Conservation (phyloP, 768 basidiomycete genomes). For the Rhodosporidiobolus sp. region DNA sequence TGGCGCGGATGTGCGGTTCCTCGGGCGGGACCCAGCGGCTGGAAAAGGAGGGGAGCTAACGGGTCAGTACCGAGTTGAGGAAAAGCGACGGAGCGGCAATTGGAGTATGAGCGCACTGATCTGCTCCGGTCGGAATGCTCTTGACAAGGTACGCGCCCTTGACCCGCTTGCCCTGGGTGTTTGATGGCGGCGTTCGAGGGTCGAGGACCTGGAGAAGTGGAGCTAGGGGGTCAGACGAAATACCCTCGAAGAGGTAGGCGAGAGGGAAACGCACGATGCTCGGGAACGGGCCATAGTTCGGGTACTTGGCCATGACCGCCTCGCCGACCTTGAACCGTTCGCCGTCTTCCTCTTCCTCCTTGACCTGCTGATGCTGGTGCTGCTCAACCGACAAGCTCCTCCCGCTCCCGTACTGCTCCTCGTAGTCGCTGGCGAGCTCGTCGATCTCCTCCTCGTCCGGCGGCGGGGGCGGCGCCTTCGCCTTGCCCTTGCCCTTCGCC, state of each 20-base stretch:
- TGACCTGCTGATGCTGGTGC: neutral
- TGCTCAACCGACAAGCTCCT: neutral
- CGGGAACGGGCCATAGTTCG: constrained; percentile 2
- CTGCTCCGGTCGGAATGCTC: constrained; percentile 4
- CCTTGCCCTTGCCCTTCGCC: no score
- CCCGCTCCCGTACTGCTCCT: constrained; percentile 1
- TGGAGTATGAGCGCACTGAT: neutral
- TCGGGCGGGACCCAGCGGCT: constrained; percentile 14
- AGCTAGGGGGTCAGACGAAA: neutral
- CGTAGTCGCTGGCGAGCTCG: constrained; percentile 14
- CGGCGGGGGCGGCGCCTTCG: neutral
- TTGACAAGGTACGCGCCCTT: constrained; percentile 12
- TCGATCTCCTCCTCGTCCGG: constrained; percentile 8
- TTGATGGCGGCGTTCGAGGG: neutral
- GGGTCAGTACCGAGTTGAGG: no score
- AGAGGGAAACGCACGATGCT: neutral
- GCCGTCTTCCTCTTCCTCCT: neutral
- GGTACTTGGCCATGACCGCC: constrained; percentile 3
- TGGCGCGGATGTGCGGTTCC: neutral
- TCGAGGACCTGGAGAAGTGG: constrained; percentile 2
- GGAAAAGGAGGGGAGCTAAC: no score
- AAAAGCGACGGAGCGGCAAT: neutral
- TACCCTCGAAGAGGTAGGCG: neutral
- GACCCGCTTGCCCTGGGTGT: constrained; percentile 7
- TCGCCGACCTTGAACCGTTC: neutral